Evolutionary conservation across 2,329 filamentous ascomycete genomes (phyloP), one percentile per base, ranked within the genome.

Genomic region (Ophiostoma triangulosporum): DNA sequence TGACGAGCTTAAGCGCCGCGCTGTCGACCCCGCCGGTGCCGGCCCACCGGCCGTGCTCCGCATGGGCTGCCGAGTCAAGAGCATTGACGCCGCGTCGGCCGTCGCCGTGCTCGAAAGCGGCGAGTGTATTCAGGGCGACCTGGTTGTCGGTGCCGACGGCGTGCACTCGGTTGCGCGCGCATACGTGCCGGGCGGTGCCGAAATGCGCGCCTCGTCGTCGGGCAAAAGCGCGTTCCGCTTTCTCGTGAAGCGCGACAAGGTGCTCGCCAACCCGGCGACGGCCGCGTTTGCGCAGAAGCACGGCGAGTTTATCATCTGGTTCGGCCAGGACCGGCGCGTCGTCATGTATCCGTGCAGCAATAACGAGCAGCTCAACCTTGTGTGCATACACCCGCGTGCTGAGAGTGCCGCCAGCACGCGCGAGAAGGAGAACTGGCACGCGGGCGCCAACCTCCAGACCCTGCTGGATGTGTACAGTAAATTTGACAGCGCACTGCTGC

Each of bases 191-290:
- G 43, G 43, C 2, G 59, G 64, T 14, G 57, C 49, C 40, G 15
- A 50, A 20, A 51, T 51, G 11, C 32, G 14, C 5, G 43, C 55
- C 5, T 54, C 52, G 33, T 43, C 55, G 1, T 73, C 71, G 3
- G 77, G 77, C 3, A 78, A 78, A 60, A 76, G 72, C 43, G 76
- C 77, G 0, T 81, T 78, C 61, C 69, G 78, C 7, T 81, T 80
- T 62, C 61, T 80, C 5, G 68, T 81, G 0, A 65, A 70, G 0
- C 68, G 69, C 1, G 53, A 62, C 15, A 57, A 55, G 1, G 63
- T 62, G 3, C 59, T 63, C 3, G 59, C 60, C 3, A 66, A 73
- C 45, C 65, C 69, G 0, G 51, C 61, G 3, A 69, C 68, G 1
- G 64, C 59, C 3, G 61, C 61, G 0, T 60, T 72, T 6, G 62